Percentiles rank a stretch among this genome's conserved stretches.
phyloP scores from a whole-genome alignment of 768 basidiomycete species.

The Crassisporium funariophilum region DNA sequence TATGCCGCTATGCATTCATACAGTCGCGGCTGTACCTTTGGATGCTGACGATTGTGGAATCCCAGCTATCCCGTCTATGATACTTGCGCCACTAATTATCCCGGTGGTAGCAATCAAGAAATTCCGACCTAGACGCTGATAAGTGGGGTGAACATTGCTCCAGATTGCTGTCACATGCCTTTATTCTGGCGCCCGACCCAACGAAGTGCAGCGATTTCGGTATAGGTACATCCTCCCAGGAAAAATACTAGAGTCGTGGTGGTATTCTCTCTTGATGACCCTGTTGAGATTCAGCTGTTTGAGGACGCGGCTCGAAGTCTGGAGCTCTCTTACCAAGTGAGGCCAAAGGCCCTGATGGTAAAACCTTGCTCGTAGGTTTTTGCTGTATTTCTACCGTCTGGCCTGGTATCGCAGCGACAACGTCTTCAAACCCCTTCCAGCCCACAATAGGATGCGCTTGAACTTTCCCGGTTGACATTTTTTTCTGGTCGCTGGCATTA shows the following conservation, averaged over 20 bases:
- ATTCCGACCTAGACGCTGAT: slow-evolving; percentile 62
- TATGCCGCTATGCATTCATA: slow-evolving; percentile 6
- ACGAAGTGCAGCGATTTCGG: slow-evolving; percentile 92
- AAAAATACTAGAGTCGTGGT: slow-evolving; percentile 95
- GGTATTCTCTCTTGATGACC: slow-evolving; percentile 51
- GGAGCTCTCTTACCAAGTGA: slow-evolving; percentile 6
- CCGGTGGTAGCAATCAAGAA: slow-evolving; percentile 92
- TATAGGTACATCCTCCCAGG: slow-evolving; percentile 95
- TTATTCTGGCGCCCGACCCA: slow-evolving; percentile 88
- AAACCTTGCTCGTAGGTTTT: slow-evolving; percentile 25
- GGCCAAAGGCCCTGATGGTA: slow-evolving; percentile 16
- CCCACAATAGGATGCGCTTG: slow-evolving; percentile 92
- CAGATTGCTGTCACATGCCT: slow-evolving; percentile 58
- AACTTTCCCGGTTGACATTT: slow-evolving; percentile 49
- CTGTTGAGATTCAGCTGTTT: slow-evolving; percentile 10
- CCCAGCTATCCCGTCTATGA: slow-evolving; percentile 68
- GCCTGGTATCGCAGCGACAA: slow-evolving; percentile 79
- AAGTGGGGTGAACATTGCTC: slow-evolving; percentile 10
- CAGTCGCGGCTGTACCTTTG: slow-evolving; percentile 39
- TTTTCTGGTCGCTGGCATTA: slow-evolving; percentile 40
- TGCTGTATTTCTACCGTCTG: slow-evolving; percentile 80
- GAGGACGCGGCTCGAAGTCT: slow-evolving; percentile 1
- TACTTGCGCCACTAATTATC: slow-evolving; percentile 77
- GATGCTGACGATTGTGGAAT: slow-evolving; percentile 27
- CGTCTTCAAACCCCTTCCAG: slow-evolving; percentile 98